phyloP scores from a whole-genome alignment of 371 early-diverging fungal species.

The Mucor circinelloides region DNA sequence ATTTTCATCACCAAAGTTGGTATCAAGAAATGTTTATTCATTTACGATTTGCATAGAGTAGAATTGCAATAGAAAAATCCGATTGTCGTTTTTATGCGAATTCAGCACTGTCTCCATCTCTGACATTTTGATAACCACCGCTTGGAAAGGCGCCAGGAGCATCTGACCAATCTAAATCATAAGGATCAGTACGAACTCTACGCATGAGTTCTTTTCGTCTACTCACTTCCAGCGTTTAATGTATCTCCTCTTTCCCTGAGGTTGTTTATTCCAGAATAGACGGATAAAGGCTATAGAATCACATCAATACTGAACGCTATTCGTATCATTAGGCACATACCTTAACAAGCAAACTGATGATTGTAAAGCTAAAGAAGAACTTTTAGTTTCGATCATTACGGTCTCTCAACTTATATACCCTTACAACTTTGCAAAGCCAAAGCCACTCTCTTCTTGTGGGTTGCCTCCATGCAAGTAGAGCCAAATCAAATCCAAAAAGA shows the following conservation, averaged over 20 bases:
- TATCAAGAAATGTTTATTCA: too few relatives aligned
- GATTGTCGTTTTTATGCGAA: constrained; percentile 17
- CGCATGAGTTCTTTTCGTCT: neutral
- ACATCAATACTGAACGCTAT: neutral
- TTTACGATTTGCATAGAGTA: too few relatives aligned
- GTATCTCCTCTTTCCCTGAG: constrained; percentile 51
- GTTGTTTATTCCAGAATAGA: constrained; percentile 42
- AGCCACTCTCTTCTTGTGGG: constrained; percentile 41
- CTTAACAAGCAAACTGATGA: constrained; percentile 49
- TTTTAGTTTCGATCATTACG: neutral
- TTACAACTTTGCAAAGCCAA: constrained; percentile 48
- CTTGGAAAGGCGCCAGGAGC: constrained; percentile 51
- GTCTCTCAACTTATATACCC: neutral
- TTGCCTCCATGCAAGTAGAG: constrained; percentile 44
- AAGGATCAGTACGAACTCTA: neutral
- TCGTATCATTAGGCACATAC: constrained; percentile 20
- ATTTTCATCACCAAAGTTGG: too few relatives aligned
- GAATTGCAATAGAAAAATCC: too few relatives aligned
- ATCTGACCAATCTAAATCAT: constrained; percentile 43
- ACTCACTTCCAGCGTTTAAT: constrained; percentile 39
- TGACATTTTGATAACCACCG: constrained; percentile 52
- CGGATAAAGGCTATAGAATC: constrained; percentile 41
- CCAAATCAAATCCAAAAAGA: constrained; percentile 51
- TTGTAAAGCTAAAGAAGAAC: constrained; percentile 37
- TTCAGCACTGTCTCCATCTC: constrained; percentile 41